Evolutionary conservation across 495 filamentous ascomycete species (phyloP), one percentile per base, ranked within the genome.

Genomic region (Aspergillus cavernicola): DNA sequence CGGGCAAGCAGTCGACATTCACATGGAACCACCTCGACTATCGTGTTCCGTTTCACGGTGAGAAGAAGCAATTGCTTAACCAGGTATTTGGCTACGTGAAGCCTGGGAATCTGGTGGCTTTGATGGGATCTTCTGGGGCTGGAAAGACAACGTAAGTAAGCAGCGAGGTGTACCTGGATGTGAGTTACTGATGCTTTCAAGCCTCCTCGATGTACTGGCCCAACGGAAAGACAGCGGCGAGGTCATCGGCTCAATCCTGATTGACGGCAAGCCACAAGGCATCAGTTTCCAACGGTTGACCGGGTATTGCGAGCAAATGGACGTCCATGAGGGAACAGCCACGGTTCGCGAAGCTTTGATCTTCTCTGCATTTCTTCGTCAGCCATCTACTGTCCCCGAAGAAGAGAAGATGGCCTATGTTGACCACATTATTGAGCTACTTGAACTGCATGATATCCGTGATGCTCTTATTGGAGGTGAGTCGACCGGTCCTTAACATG

Each of bases 41-140:
- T 31, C 78, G 83, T 11, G 81, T 82, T 23, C 87, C 86, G 58
- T 85, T 69, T 40, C 62, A 71, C 12, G 68, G 70, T 0, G 53
- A 70, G 46, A 69, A 72, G 46, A 78, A 73, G 36, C 85, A 83
- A 9, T 73, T 93, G 31, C 73, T 93, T 9, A 80, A 89, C 50
- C 76, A 85, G 57, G 81, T 92, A 3, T 88, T 80, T 60, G 88
- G 89, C 10, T 92, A 84, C 56, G 88, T 91, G 32, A 85, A 86
- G 57, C 89, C 89, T 2, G 89, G 89, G 3, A 75, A 86, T 57
- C 72, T 93, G 22, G 91, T 88, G 1, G 89, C 88, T 3, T 69
- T 92, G 12, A 90, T 91, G 88, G 89, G 89, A 20, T 85, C 83
- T 9, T 89, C 85, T 1, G 89, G 89, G 12, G 89, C 89, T n/a